Conservation (phyloP, 148 eudicot genomes). For the Fagopyrum homotropicum region DNA sequence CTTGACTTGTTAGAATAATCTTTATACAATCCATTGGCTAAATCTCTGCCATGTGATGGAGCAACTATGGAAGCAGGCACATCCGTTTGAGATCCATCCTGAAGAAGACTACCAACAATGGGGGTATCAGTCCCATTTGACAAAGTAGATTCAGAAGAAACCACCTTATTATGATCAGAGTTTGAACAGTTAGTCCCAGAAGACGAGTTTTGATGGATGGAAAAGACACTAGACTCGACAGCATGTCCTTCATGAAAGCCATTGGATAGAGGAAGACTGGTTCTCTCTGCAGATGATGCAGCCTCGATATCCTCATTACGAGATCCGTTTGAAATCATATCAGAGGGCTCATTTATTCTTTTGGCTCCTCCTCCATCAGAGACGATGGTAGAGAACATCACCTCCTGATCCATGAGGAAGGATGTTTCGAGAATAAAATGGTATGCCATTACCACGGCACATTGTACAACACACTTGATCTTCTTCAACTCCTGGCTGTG, state of each 20-base stretch:
- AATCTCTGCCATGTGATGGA: not conserved
- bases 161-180: constrained; percentile 6
- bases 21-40: constrained; percentile 16
- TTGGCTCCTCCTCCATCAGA: constrained; percentile 20
- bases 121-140: constrained; percentile 16
- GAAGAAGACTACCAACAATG: constrained; percentile 18
- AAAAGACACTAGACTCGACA: not conserved
- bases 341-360: not conserved
- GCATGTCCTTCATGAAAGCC: constrained; percentile 27
- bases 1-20: constrained; percentile 20
- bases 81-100: constrained; percentile 8
- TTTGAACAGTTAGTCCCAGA: not conserved
- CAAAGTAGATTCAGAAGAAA: constrained; percentile 8
- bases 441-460: constrained; percentile 95
- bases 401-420: constrained; percentile 75
- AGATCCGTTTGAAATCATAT: constrained; percentile 14
- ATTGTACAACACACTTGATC: constrained; percentile 75
- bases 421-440: constrained; percentile 88
- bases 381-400: constrained; percentile 80
- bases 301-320: constrained; percentile 19
- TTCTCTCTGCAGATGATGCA: constrained; percentile 13
- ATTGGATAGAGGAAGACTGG: constrained; percentile 30
- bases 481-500: constrained; percentile 77
- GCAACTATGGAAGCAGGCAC: not conserved
- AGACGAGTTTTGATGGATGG: not conserved